These are phyloP conservation scores for Copromyces sp. DNA, from an alignment of 495 filamentous ascomycete species.

Conservation along the genomic window DNA sequence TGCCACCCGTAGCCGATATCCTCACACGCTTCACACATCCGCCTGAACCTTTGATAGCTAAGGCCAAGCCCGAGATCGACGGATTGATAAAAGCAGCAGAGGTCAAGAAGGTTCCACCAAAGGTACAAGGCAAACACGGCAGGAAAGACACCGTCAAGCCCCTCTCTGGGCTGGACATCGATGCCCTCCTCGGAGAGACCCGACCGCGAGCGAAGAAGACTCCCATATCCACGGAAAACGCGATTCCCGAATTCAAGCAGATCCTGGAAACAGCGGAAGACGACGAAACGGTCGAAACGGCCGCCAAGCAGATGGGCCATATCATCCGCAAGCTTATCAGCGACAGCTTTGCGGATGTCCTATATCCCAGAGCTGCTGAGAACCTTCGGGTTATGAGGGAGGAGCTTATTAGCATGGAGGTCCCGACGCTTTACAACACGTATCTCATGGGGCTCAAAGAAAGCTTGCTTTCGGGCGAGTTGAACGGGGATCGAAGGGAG, in stretches of 20 bases:
- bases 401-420: slow-evolving; percentile 65
- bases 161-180: slow-evolving; percentile 83
- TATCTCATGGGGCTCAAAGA: slow-evolving; percentile 62
- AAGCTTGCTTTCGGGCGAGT: slow-evolving; percentile 55
- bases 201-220: slow-evolving; percentile 18
- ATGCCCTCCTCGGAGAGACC: slow-evolving; percentile 56
- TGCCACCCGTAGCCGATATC: slow-evolving; percentile 56
- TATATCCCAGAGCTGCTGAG: slow-evolving; percentile 68
- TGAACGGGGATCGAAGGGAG: slow-evolving; percentile 74
- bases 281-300: slow-evolving; percentile 51
- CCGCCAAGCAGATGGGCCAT: slow-evolving; percentile 60
- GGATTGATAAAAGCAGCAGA: slow-evolving; percentile 57
- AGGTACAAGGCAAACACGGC: slow-evolving; percentile 63
- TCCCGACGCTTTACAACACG: slow-evolving; percentile 67
- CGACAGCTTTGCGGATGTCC: slow-evolving; percentile 61
- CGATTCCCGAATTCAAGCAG: slow-evolving; percentile 89
- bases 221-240: slow-evolving; percentile 67
- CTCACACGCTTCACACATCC: slow-evolving; percentile 67
- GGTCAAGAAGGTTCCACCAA: slow-evolving; percentile 87
- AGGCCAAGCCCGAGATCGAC: slow-evolving; percentile 46
- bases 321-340: slow-evolving; percentile 62
- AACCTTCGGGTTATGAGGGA: slow-evolving; percentile 67
- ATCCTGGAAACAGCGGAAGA: slow-evolving; percentile 53
- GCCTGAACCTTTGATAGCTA: slow-evolving; percentile 52
- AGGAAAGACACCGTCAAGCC: slow-evolving; percentile 65